A percentile compares a stretch with the other conserved stretches of the same genome.
These are phyloP conservation scores for Neonectria hederae DNA, from an alignment of 2,329 filamentous ascomycete genomes.

Conservation along the genomic window DNA sequence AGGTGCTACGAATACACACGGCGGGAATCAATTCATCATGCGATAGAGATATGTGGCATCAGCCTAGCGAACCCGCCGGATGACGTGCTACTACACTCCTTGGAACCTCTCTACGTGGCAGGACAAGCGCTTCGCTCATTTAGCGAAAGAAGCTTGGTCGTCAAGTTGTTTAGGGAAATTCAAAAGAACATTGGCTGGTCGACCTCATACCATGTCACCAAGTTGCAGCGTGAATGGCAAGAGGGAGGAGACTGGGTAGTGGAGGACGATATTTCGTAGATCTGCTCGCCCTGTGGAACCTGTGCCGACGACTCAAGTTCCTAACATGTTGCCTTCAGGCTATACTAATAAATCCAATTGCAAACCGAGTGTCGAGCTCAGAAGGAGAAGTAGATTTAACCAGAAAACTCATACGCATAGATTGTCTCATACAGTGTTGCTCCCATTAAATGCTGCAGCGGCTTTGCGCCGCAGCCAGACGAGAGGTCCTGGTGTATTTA, in stretches of 20 bases:
- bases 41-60: constrained; percentile 34
- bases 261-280: background rate
- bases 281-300: too few species aligned
- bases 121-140: constrained; percentile 27
- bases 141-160: background rate
- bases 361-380: too few species aligned
- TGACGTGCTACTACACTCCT: constrained; percentile 30
- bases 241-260: background rate
- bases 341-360: too few species aligned
- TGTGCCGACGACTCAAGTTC: too few species aligned
- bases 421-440: too few species aligned
- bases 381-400: too few species aligned
- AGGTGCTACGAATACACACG: constrained; percentile 31
- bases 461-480: too few species aligned
- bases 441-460: too few species aligned
- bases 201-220: background rate
- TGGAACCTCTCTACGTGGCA: constrained; percentile 35
- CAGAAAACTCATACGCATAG: too few species aligned
- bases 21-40: constrained; percentile 25
- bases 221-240: background rate
- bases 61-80: constrained; percentile 31
- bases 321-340: too few species aligned
- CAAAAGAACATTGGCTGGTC: background rate
- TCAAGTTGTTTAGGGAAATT: background rate
- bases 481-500: too few species aligned